Conservation (phyloP, 2,329 filamentous ascomycete genomes). For the Pseudogymnoascus sp. region DNA sequence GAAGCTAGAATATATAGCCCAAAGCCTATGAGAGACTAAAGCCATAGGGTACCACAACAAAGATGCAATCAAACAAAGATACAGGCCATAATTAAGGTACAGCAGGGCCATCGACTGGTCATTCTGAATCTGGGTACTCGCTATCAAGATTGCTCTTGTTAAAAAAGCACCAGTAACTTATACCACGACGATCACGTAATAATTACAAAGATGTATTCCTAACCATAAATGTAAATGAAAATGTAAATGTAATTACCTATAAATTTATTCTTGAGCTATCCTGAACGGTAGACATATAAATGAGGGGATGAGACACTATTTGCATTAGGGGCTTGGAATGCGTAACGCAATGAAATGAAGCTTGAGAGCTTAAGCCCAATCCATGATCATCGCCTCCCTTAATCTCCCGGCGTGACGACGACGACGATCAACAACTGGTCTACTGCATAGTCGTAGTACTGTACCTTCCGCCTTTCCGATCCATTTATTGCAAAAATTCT, state of each 20-base stretch:
- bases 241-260: background rate
- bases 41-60: background rate
- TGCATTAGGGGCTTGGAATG: background rate
- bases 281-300: background rate
- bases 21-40: background rate
- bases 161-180: background rate
- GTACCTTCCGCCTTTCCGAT: background rate
- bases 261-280: background rate
- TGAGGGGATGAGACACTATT: background rate
- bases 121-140: background rate
- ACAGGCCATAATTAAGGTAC: background rate
- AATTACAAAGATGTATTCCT: background rate
- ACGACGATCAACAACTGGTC: constrained; percentile 5
- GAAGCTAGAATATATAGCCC: background rate
- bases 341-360: background rate
- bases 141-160: background rate
- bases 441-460: background rate
- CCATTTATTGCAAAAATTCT: background rate
- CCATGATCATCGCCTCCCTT: constrained; percentile 8
- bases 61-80: too few species aligned
- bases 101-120: background rate
- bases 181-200: background rate
- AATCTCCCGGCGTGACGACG: background rate
- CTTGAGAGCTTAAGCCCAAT: constrained; percentile 5
- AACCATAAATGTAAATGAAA: background rate